phyloP scores from a whole-genome alignment of 2,329 filamentous ascomycete species.

The Spiromastix sp. region DNA sequence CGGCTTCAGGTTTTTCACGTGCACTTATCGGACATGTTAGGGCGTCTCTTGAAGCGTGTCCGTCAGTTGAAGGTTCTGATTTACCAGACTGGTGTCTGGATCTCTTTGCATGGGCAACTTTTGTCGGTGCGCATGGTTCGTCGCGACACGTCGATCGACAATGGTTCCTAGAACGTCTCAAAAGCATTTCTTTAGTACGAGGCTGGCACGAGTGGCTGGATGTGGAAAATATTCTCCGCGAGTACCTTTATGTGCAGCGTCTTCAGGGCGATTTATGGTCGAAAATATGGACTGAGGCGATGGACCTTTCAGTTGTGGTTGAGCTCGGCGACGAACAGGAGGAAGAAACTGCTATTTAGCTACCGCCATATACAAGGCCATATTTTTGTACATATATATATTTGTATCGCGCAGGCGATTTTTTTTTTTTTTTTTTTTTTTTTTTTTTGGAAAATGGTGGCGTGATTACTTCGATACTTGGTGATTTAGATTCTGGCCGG shows the following conservation, averaged over 20 bases:
- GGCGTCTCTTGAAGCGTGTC: constrained; percentile 14
- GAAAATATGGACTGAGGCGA: constrained; percentile 22
- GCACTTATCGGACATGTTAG: constrained; percentile 23
- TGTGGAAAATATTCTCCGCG: constrained; percentile 16
- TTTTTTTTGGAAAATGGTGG: no score
- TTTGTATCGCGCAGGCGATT: no score
- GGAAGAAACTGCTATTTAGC: no score
- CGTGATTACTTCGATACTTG: no score
- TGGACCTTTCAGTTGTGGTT: constrained; percentile 7
- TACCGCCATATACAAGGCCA: no score
- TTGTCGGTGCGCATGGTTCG: constrained; percentile 24
- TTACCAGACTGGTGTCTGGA: constrained; percentile 13
- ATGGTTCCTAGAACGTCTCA: constrained; percentile 23
- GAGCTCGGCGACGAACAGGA: constrained; percentile 3
- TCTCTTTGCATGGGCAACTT: constrained; percentile 23
- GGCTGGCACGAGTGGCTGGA: constrained; percentile 23
- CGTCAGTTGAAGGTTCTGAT: constrained; percentile 9
- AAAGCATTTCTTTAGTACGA: constrained; percentile 16
- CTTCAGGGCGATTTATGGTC: constrained; percentile 18
- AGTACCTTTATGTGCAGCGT: constrained; percentile 20
- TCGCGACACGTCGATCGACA: constrained; percentile 17
- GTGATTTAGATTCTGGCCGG: no score
- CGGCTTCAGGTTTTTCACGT: constrained; percentile 23
- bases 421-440: constrained; percentile 13
- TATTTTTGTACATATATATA: constrained; percentile 1